phyloP scores from a whole-genome alignment of 352 stramenopile genomes.

The Globisporangium canariense region DNA sequence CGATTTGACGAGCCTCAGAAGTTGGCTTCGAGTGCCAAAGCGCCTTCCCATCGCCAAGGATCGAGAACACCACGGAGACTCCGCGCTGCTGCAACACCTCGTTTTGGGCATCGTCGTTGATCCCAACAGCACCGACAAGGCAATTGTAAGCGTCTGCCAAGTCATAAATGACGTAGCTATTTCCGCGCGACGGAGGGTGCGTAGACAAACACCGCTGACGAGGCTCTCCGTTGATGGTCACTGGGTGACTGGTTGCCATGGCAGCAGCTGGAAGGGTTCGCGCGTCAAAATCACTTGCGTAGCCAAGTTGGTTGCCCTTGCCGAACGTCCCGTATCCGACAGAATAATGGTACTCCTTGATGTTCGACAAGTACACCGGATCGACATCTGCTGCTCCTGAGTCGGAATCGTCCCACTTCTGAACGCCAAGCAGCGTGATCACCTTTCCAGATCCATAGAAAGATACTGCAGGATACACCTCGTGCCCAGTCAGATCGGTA shows the following conservation, averaged over 20 bases:
- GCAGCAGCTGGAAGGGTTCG: conserved; percentile 17
- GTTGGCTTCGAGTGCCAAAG: conserved; percentile 79
- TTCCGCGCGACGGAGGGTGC: conserved; percentile 63
- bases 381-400: conserved; percentile 30
- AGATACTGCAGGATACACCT: conserved; percentile 85
- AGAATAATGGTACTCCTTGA: conserved; percentile 75
- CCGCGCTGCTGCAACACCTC: conserved; percentile 57
- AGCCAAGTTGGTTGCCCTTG: conserved; percentile 74
- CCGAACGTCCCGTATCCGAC: conserved; percentile 80
- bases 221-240: conserved; percentile 56
- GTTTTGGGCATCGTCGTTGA: conserved; percentile 71
- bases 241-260: conserved; percentile 23
- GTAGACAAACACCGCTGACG: conserved; percentile 79
- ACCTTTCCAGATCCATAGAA: conserved; percentile 90
- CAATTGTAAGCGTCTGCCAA: conserved; percentile 54
- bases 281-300: conserved; percentile 46
- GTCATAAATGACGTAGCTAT: conserved; percentile 84
- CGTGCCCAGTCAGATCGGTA: conserved; percentile 72
- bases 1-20: conserved; percentile 28
- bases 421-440: conserved; percentile 71
- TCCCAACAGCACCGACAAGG: conserved; percentile 52
- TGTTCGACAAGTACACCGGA: conserved; percentile 66
- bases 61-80: conserved; percentile 58
- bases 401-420: conserved; percentile 73
- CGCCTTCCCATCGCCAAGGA: conserved; percentile 61